Base-by-base conservation (phyloP, 495 filamentous ascomycete species). In the Viridothelium virens region DNA sequence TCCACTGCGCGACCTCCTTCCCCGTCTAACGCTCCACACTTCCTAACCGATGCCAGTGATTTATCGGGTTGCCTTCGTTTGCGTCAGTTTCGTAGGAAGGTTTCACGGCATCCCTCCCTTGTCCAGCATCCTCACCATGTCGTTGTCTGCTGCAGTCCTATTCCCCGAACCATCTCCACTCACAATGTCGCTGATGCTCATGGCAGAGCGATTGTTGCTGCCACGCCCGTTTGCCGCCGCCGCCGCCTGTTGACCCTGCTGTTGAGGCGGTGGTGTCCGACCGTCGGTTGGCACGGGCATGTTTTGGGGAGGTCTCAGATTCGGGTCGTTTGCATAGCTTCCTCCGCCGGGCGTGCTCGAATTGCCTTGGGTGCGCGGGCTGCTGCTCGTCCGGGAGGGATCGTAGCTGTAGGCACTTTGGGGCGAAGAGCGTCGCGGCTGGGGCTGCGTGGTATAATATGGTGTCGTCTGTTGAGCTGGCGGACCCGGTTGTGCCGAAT, bases 331-430 rank as follows among this genome's bases (percentile, higher is more conserved):
- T 3, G 65, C 25, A 53, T 44, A 61, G 38, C 16, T 64, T 3
- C 53, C 36, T 6, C 65, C 50, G 2, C 66, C 66, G 25, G 74
- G 73, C 7, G 72, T 73, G 61, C 67, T 66, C 14, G 74, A 67
- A 47, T 61, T 65, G 37, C 70, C 73, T 56, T 74, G 74, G 36
- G 66, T 69, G 56, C 74, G 73, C 36, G 76, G 76, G 33, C 75
- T 77, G n/a, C 74, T 74, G 34, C 74, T 74, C 31, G 74, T 65
- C 61, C 71, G 76, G 25, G 68, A 69, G 12, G 67, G 48, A 53
- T 74, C 75, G 66, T 75, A 76, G 44, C 70, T 66, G 63, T 74
- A 76, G 25, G 69, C 67, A 62, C 68, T 72, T 65, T 71, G 74
- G 12, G 75, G 74, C 16, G 74, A 75, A 1, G 67, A 56, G 44